Percentiles rank a stretch among this genome's conserved stretches.
phyloP scores from a whole-genome alignment of 352 stramenopile genomes.

The Phytophthora vignae region DNA sequence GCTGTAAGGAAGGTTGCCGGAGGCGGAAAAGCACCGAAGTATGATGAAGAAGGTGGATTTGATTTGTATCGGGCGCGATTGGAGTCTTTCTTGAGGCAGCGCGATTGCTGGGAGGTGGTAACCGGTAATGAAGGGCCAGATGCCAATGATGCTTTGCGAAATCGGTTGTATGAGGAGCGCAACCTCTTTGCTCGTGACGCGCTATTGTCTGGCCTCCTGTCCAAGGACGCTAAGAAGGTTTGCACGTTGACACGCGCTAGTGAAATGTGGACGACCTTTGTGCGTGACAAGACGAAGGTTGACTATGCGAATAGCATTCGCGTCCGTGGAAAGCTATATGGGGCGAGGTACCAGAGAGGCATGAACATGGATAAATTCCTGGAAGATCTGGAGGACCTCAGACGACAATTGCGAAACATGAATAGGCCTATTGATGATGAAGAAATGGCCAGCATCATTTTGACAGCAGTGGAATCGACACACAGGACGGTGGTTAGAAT shows the following conservation, averaged over 20 bases:
- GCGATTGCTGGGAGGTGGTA: conserved; percentile 2
- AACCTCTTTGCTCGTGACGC: conserved; percentile 4
- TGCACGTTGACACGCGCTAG: neutral
- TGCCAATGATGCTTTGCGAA: neutral
- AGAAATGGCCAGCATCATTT: conserved; percentile 11
- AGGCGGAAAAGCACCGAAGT: neutral
- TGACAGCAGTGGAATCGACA: neutral
- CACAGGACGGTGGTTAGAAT: neutral
- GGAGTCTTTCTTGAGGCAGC: conserved; percentile 4
- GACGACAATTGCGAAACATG: conserved; percentile 2
- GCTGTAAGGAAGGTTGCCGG: no score
- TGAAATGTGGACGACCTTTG: conserved; percentile 12
- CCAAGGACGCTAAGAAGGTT: conserved; percentile 7
- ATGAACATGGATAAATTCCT: conserved; percentile 10
- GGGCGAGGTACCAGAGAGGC: neutral
- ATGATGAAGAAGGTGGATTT: conserved; percentile 4
- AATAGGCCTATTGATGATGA: neutral
- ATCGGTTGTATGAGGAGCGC: neutral
- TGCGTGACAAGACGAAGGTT: neutral
- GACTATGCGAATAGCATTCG: neutral
- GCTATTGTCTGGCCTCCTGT: neutral
- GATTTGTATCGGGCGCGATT: conserved; percentile 5
- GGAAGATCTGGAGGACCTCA: neutral
- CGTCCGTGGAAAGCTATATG: conserved; percentile 1
- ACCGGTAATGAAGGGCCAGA: neutral